Base-by-base conservation (phyloP, 441 rosid species). In the Hura crepitans region DNA sequence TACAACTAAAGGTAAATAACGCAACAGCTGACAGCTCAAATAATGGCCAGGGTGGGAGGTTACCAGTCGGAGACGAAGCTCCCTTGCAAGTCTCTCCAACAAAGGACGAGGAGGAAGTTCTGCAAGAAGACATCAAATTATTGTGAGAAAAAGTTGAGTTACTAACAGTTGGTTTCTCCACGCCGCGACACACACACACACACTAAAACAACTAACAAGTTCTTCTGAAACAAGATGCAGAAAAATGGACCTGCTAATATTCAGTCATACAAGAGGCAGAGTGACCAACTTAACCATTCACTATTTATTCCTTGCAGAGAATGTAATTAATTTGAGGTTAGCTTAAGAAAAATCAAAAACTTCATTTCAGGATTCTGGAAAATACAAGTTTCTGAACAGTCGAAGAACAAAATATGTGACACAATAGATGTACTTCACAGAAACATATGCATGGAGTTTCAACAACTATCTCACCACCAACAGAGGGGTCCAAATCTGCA, bases 81-180 rank as follows among this genome's bases (percentile, higher is more conserved):
- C 99, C 84, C 70, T 88, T 15, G 95, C 85, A 73, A 94, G 92
- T 62, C 60, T 90, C 84, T 94, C 97, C 39, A 92, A 84, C 76
- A 92, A 80, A 71, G 97, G 86, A 73, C 15, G 77, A 47, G 99
- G 99, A 78, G 99, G 99, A 31, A 89, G 88, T 79, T 92, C 96
- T 90, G 84, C 82, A 81, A 73, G 71, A 71, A 68, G 71, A 69
- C 17, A 46, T 23, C 23, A 72, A 4, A 69, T 71, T 55, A 62
- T 35, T 53, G 67, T 42, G 25, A 65, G 56, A 64, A 10, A 55
- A 14, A 22, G 39, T 35, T 23, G 23, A 9, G 51, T 3, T 17
- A 42, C 8, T 22, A 45, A 63, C 65, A 46, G 54, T 13, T 18
- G 15, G 37, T 15, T 61, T n/a, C n/a, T n/a, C n/a, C n/a, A n/a